Conservation (phyloP, 352 stramenopile species). For the Phytophthora megakarya region DNA sequence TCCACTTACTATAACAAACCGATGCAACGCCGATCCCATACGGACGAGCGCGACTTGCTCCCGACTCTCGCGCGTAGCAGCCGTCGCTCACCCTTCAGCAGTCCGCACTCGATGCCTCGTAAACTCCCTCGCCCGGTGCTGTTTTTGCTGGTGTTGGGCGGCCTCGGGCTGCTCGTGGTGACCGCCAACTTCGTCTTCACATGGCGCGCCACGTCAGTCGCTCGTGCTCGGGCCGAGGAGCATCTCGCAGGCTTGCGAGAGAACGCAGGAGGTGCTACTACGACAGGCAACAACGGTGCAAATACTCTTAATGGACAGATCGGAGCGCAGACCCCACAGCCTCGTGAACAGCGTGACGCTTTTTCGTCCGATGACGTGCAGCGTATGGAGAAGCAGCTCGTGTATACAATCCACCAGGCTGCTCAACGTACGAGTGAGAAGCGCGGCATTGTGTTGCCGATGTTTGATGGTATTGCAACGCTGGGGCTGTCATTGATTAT, state of each 20-base stretch:
- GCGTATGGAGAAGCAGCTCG: constrained; percentile 39
- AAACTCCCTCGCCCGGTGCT: constrained; percentile 21
- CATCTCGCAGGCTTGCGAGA: constrained; percentile 23
- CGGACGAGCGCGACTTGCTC: constrained; percentile 26
- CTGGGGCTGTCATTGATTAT: constrained; percentile 64
- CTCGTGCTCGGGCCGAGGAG: constrained; percentile 10
- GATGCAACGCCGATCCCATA: constrained; percentile 33
- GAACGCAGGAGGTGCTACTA: not conserved
- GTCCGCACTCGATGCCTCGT: constrained; percentile 27
- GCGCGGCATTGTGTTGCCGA: constrained; percentile 63
- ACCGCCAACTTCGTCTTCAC: constrained; percentile 37
- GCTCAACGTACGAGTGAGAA: constrained; percentile 34
- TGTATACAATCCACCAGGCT: constrained; percentile 39
- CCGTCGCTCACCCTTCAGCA: constrained; percentile 27
- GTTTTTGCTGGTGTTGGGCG: constrained; percentile 21
- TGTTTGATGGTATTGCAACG: constrained; percentile 56
- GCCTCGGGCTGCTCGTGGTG: constrained; percentile 32
- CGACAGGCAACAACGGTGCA: not conserved
- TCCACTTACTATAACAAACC: not conserved
- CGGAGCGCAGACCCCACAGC: constrained; percentile 4
- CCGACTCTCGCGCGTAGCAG: constrained; percentile 28
- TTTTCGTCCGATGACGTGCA: constrained; percentile 29
- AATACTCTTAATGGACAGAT: not conserved
- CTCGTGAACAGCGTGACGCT: constrained; percentile 1
- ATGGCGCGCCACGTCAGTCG: constrained; percentile 31